These are phyloP conservation scores for Blastomyces percursus DNA, from an alignment of 2,329 filamentous ascomycete genomes.

Conservation along the genomic window DNA sequence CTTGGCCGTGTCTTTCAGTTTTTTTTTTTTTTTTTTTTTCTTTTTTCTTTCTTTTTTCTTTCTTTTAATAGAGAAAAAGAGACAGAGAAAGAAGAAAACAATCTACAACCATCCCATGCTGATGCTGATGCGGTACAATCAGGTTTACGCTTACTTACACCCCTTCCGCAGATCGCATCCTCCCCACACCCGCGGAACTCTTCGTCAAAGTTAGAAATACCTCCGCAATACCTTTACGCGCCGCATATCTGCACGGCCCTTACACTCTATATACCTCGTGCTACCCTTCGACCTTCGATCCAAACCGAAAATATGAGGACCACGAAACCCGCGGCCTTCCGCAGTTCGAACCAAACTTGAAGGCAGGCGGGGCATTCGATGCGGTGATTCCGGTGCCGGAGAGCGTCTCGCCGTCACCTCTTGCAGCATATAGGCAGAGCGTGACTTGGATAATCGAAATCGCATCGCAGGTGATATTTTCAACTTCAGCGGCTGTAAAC, in stretches of 20 bases:
- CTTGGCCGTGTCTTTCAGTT: background rate
- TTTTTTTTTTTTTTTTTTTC: no score
- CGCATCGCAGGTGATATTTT: constrained; percentile 87
- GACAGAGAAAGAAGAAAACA: background rate
- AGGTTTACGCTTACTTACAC: constrained; percentile 82
- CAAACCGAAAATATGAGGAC: constrained; percentile 64
- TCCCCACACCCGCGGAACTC: constrained; percentile 70
- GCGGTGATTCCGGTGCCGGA: constrained; percentile 72
- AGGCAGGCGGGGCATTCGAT: constrained; percentile 80
- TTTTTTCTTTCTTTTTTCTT: no score
- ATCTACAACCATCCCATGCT: background rate
- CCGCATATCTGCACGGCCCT: constrained; percentile 91
- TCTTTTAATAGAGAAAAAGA: no score
- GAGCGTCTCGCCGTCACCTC: constrained; percentile 42
- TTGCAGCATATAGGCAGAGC: constrained; percentile 38
- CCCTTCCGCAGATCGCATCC: constrained; percentile 75
- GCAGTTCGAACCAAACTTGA: constrained; percentile 91
- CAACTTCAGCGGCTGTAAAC: constrained; percentile 70
- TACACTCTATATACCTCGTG: constrained; percentile 83
- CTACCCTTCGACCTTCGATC: constrained; percentile 72
- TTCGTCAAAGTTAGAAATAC: constrained; percentile 86
- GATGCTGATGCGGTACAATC: constrained; percentile 5
- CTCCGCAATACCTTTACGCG: constrained; percentile 77
- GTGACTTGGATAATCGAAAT: constrained; percentile 87
- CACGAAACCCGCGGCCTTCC: constrained; percentile 64